phyloP scores from a whole-genome alignment of 768 basidiomycete species.

The Boletus reticulatus region DNA sequence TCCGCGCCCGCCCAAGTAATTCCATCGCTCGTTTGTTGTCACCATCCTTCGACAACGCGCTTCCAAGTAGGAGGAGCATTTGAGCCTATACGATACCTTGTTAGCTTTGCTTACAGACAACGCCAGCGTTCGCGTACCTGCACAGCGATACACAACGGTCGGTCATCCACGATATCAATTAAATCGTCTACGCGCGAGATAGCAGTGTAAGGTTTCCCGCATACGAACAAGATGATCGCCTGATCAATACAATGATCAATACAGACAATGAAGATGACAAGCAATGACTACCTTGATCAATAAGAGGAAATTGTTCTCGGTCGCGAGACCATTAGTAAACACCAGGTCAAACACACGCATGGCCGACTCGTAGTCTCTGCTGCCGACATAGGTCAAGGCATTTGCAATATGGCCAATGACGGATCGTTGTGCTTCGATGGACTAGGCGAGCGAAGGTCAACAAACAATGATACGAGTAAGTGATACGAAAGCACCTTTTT shows the following conservation, averaged over 20 bases:
- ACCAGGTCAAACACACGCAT: constrained; percentile 9
- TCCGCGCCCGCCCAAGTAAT: neutral
- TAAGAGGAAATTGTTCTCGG: constrained; percentile 9
- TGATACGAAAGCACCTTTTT: neutral
- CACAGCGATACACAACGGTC: neutral
- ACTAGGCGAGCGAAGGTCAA: neutral
- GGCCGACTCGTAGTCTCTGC: neutral
- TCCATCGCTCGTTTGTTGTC: neutral
- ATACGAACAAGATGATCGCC: constrained; percentile 9
- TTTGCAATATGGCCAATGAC: neutral
- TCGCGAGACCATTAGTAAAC: neutral
- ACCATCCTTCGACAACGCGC: neutral
- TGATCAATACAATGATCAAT: neutral
- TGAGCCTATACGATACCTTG: constrained; percentile 1
- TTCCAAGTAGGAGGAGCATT: neutral
- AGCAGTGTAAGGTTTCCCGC: constrained; percentile 1
- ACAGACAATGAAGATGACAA: rapidly evolving
- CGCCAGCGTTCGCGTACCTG: neutral
- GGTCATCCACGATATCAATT: neutral
- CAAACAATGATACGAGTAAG: neutral
- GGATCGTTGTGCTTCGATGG: neutral
- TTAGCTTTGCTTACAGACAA: neutral
- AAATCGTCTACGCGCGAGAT: constrained; percentile 6
- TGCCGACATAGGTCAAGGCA: neutral
- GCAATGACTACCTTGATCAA: constrained; percentile 4